Conservation (phyloP, 2,329 filamentous ascomycete genomes). For the Colletotrichum trifolii region DNA sequence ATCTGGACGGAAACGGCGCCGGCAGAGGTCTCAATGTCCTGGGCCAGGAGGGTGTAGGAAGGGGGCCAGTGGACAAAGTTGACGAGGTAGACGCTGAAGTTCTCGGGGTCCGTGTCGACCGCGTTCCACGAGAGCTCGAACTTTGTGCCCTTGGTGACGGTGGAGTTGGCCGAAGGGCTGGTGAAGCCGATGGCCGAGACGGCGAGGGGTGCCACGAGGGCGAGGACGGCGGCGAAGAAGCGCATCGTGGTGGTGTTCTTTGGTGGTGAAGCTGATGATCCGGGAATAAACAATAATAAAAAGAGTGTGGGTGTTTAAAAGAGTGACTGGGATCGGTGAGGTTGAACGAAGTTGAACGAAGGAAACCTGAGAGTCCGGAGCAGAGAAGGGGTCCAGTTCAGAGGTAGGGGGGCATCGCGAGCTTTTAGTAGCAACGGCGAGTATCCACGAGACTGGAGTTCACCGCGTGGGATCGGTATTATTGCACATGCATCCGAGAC, state of each 20-base stretch:
- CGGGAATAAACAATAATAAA: background rate
- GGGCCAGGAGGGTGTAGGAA: conserved; percentile 50
- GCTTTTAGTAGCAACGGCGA: conserved; percentile 9
- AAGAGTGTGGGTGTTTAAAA: conserved; percentile 9
- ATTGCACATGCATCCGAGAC: too few relatives aligned
- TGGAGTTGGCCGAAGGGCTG: conserved; percentile 48
- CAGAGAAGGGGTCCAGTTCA: background rate
- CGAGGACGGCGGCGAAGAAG: conserved; percentile 42
- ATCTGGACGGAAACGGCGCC: conserved; percentile 48
- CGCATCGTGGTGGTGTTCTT: conserved; percentile 40
- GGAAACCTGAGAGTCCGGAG: conserved; percentile 5
- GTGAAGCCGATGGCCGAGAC: conserved; percentile 46
- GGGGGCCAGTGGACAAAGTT: conserved; percentile 58
- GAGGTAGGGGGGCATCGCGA: conserved; percentile 19
- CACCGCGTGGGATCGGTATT: too few relatives aligned
- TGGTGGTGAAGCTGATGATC: background rate
- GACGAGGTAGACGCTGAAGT: conserved; percentile 54
- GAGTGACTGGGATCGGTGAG: conserved; percentile 35
- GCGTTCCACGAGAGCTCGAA: conserved; percentile 49
- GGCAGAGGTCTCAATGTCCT: conserved; percentile 46
- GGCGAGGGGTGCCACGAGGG: conserved; percentile 43
- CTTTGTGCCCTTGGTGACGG: conserved; percentile 48
- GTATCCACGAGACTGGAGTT: too few relatives aligned
- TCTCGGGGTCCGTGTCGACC: conserved; percentile 53
- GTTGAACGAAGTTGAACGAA: conserved; percentile 14